These are phyloP conservation scores for Digitaria exilis DNA, from an alignment of 202 grass and related monocot species.

Conservation along the genomic window DNA sequence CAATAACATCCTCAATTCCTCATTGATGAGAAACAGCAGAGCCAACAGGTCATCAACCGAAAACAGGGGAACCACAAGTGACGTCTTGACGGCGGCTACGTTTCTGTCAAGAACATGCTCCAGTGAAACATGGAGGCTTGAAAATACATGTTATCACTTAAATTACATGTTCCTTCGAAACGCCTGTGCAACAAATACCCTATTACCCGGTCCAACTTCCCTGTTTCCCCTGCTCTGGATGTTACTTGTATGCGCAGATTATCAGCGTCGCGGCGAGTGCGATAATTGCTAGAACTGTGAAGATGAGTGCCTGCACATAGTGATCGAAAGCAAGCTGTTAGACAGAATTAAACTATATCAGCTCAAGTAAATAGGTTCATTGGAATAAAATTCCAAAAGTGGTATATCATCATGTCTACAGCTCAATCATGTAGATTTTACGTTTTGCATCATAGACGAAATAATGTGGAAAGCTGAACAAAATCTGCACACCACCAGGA, in stretches of 20 bases:
- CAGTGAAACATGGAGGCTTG: constrained; percentile 5
- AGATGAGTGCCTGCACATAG: constrained; percentile 50
- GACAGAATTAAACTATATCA: not conserved
- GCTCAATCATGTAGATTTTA: not conserved
- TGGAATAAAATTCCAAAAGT: not conserved
- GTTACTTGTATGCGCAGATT: constrained; percentile 41
- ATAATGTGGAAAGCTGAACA: not conserved
- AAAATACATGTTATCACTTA: not conserved
- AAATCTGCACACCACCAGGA: not conserved
- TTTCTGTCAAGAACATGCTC: not conserved
- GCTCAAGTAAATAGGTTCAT: not conserved
- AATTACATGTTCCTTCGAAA: constrained; percentile 19
- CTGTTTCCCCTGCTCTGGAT: not conserved
- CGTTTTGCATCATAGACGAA: not conserved
- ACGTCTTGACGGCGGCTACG: not conserved
- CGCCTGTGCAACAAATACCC: not conserved
- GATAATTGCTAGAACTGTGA: constrained; percentile 36
- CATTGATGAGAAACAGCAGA: not conserved
- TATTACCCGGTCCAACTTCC: not conserved
- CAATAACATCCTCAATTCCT: constrained; percentile 14
- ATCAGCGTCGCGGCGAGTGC: constrained; percentile 37
- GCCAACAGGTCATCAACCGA: not conserved
- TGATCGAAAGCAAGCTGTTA: not conserved
- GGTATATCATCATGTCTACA: not conserved
- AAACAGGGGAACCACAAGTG: not conserved